Evolutionary conservation across 345 rosid species (phyloP).

Genomic region (Moringa oleifera): DNA sequence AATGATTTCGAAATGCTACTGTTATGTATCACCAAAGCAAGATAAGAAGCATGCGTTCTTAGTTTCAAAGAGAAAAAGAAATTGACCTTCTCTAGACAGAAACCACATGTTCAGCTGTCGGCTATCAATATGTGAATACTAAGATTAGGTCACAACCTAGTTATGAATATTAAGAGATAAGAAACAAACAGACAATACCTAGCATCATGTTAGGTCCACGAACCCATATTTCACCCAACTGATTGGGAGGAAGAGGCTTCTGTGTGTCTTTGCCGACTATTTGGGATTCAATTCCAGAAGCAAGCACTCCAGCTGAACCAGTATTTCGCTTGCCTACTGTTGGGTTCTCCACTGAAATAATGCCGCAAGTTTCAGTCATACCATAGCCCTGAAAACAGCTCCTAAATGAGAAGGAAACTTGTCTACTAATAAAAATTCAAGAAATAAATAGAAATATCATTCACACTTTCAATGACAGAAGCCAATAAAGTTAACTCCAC

Average conservation of each 20-base stretch:
- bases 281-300: constrained; percentile 67
- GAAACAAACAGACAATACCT: constrained; percentile 34
- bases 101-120: too few species aligned
- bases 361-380: constrained; percentile 81
- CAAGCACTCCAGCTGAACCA: constrained; percentile 75
- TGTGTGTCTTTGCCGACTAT: constrained; percentile 51
- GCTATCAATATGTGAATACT: too few species aligned
- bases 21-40: not conserved
- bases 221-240: constrained; percentile 78
- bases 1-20: constrained; percentile 9
- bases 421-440: not conserved
- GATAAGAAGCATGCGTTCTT: too few species aligned
- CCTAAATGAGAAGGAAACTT: constrained; percentile 8
- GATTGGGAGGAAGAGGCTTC: constrained; percentile 74
- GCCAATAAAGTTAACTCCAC: too few species aligned
- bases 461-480: not conserved
- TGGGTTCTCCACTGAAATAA: constrained; percentile 55
- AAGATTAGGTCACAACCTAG: too few species aligned
- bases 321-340: constrained; percentile 35
- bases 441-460: not conserved
- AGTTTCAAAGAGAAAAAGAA: too few species aligned
- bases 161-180: not conserved
- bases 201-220: constrained; percentile 91
- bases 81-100: too few species aligned
- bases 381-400: constrained; percentile 69